Conservation (phyloP, 1,284 basidiomycete species). For the Filobasidium uniguttulatum region DNA sequence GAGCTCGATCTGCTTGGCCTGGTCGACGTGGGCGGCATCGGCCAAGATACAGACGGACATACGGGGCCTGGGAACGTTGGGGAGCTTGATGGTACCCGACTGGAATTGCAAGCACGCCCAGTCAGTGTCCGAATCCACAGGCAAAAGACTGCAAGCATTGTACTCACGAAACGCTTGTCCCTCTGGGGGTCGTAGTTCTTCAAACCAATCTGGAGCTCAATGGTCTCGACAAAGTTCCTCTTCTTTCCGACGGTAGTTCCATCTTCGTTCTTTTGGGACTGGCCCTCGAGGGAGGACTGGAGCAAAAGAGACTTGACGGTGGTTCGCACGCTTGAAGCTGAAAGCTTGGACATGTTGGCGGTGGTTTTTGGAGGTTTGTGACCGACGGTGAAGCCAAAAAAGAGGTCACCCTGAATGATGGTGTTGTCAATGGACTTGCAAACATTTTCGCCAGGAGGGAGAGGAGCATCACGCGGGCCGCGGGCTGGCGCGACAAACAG, state of each 20-base stretch:
- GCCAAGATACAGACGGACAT: slow-evolving; percentile 99
- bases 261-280: slow-evolving; percentile 30
- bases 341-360: slow-evolving; percentile 49
- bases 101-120: slow-evolving; percentile 40
- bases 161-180: slow-evolving; percentile 39
- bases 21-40: slow-evolving; percentile 97
- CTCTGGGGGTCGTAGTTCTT: slow-evolving; percentile 54
- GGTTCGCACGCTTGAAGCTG: slow-evolving; percentile 97
- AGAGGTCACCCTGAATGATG: not conserved
- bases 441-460: too few species aligned
- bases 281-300: slow-evolving; percentile 42
- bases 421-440: too few species aligned
- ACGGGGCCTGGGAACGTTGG: slow-evolving; percentile 91
- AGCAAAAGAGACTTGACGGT: slow-evolving; percentile 73
- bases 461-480: too few species aligned
- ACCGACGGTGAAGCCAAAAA: not conserved
- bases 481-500: too few species aligned
- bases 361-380: not conserved
- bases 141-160: not conserved
- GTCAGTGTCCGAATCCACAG: not conserved
- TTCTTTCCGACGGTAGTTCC: slow-evolving; percentile 40
- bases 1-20: slow-evolving; percentile 90
- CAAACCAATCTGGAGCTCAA: slow-evolving; percentile 91
- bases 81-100: slow-evolving; percentile 94
- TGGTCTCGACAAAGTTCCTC: slow-evolving; percentile 61